A percentile compares a stretch with the other conserved stretches of the same genome.
Conservation (phyloP, 352 stramenopile species). For the Phytopythium mirpurense region DNA sequence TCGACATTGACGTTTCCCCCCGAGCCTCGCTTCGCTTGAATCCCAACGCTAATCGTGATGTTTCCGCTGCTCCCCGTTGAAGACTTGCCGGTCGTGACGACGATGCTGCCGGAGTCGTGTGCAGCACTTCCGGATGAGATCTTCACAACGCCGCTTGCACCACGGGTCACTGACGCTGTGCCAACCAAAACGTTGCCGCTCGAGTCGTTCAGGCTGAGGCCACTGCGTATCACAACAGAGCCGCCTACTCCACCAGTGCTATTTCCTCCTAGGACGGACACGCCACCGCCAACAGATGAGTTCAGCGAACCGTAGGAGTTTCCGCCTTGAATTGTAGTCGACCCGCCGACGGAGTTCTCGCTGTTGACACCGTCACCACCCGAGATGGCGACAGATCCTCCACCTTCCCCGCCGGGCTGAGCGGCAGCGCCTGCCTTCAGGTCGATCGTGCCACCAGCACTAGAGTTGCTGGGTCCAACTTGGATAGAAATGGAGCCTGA, state of each 20-base stretch:
- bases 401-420: slow-evolving; percentile 25
- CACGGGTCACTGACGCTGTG: slow-evolving; percentile 16
- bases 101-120: slow-evolving; percentile 33
- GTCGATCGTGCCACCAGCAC: slow-evolving; percentile 19
- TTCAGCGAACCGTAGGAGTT: slow-evolving; percentile 23
- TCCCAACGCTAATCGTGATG: slow-evolving; percentile 43
- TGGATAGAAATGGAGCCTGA: slow-evolving; percentile 36
- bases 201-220: slow-evolving; percentile 23
- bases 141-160: slow-evolving; percentile 22
- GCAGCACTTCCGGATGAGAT: slow-evolving; percentile 29
- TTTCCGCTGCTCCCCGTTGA: slow-evolving; percentile 34
- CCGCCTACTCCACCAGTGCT: slow-evolving; percentile 36
- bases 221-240: slow-evolving; percentile 34
- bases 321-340: slow-evolving; percentile 36
- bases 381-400: slow-evolving; percentile 15
- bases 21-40: slow-evolving; percentile 6
- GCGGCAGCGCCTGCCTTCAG: slow-evolving; percentile 25
- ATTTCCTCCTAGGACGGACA: slow-evolving; percentile 39
- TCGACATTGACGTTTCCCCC: slow-evolving; percentile 6
- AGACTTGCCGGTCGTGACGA: slow-evolving; percentile 42
- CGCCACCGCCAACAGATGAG: slow-evolving; percentile 30
- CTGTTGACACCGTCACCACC: slow-evolving; percentile 21
- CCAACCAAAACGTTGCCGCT: slow-evolving; percentile 34
- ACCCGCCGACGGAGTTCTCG: slow-evolving; percentile 40
- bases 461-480: slow-evolving; percentile 25